phyloP scores from a whole-genome alignment of 768 basidiomycete species.

The Boletus pseudo-olivaceus region DNA sequence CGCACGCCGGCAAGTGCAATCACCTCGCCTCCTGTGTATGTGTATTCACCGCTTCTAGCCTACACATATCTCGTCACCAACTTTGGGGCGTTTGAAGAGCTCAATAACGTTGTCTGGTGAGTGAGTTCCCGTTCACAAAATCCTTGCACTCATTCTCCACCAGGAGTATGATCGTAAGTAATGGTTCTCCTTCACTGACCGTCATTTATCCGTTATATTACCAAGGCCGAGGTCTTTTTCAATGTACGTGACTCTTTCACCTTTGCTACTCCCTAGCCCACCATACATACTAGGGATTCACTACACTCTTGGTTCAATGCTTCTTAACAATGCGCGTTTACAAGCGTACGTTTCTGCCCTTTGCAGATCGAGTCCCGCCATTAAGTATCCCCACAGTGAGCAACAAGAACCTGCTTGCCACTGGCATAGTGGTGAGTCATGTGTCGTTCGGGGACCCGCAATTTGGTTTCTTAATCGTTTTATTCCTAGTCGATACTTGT shows the following conservation, averaged over 20 bases:
- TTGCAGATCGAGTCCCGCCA: not conserved
- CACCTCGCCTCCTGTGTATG: no score
- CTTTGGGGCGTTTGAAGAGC: conserved; percentile 33
- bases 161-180: conserved; percentile 29
- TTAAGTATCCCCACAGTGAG: conserved; percentile 39
- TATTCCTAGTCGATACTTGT: conserved; percentile 31
- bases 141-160: not conserved
- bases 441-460: not conserved
- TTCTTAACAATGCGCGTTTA: conserved; percentile 55
- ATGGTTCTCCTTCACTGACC: not conserved
- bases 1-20: conserved; percentile 44
- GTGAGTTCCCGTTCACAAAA: conserved; percentile 9
- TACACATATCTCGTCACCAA: conserved; percentile 48
- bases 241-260: conserved; percentile 32
- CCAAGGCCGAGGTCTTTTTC: conserved; percentile 51
- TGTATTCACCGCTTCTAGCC: conserved; percentile 28
- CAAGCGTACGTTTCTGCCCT: conserved; percentile 35
- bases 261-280: not conserved
- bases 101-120: conserved; percentile 41
- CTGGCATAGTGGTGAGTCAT: conserved; percentile 32
- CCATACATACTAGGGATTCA: conserved; percentile 33
- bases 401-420: conserved; percentile 44
- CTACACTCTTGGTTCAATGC: conserved; percentile 54
- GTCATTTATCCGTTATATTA: not conserved
- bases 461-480: not conserved